Evolutionary conservation across 2,329 filamentous ascomycete genomes (phyloP), one percentile per base, ranked within the genome.

Genomic region (Furcasterigmium furcatum): DNA sequence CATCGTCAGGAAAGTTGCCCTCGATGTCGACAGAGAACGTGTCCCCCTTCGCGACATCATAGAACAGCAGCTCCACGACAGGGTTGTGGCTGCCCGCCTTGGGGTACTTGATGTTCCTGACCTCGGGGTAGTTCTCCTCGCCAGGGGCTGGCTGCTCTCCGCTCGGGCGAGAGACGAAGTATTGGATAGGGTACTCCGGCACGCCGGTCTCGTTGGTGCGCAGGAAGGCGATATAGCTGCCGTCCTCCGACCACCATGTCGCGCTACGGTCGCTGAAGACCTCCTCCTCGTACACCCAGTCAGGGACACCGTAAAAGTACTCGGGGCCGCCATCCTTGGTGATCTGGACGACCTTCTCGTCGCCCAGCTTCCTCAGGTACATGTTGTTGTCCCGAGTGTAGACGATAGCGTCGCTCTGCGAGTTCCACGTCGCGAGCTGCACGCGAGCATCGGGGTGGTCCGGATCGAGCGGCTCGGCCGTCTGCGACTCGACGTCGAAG

Each of bases 51-150:
- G 74, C 75, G 18, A 96, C 74, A 54, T 97, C 91, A 65, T 92
- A 97, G 66, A 97, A 95, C 45, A 88, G 79, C 25, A 99, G 70
- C 49, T 90, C 84, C 4, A 99, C 92, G 13, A 88, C 81, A 1
- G 94, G 94, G 63, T 99, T 99, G 39, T 92, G 91, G 3, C 91
- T 85, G 4, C 94, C 95, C 18, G 94, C 87, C 66, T 97, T 97
- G 40, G 94, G 95, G 58, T 99, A 99, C 66, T 99, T 99, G 79
- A 99, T 95, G 56, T 91, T 73, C 52, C 86, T 82, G 29, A 92
- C 84, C 59, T 97, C 91, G 0, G 94, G 94, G 60, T 99, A 99
- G 43, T 82, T 84, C 62, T 96, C 91, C 54, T 95, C 80, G 18
- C 89, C 91, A 1, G 77, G 69, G 9, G 72, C 64, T 4, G 90